Evolutionary conservation across 106 monocot genomes (phyloP).

Genomic region (Chionographis japonica): DNA sequence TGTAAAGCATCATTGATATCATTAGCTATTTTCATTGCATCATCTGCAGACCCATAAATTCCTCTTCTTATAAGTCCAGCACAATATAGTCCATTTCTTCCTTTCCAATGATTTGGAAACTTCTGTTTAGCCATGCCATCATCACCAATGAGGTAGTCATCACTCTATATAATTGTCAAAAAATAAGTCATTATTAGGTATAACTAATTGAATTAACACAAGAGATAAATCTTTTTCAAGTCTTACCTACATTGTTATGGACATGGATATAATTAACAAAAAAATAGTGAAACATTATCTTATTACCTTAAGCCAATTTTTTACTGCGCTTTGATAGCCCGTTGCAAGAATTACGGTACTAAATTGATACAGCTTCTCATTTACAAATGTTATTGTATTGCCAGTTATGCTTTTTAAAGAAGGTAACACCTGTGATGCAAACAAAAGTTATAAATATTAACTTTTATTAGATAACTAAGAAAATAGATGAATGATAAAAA

Average conservation of each 20-base stretch:
- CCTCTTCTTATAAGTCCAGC: conserved; percentile 33
- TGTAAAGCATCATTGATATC: conserved; percentile 21
- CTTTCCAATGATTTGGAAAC: conserved; percentile 40
- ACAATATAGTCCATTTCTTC: conserved; percentile 31
- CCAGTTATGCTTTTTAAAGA: conserved; percentile 18
- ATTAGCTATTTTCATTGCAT: conserved; percentile 28
- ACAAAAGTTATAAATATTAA: too few relatives aligned
- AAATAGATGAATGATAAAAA: too few relatives aligned
- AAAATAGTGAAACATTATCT: neutral
- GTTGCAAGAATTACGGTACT: conserved; percentile 57
- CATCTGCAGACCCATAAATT: conserved; percentile 25
- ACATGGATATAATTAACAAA: too few relatives aligned
- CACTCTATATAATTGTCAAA: conserved; percentile 13
- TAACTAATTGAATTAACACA: too few relatives aligned
- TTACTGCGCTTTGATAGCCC: conserved; percentile 29
- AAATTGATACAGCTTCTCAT: conserved; percentile 30
- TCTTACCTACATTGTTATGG: too few relatives aligned
- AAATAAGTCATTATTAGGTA: neutral
- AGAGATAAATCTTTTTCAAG: too few relatives aligned
- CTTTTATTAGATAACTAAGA: too few relatives aligned
- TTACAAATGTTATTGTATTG: conserved; percentile 22
- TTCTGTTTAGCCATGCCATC: conserved; percentile 31
- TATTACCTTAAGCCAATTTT: conserved; percentile 45
- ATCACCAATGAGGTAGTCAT: conserved; percentile 20
- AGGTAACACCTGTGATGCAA: conserved; percentile 21